Base-by-base conservation (phyloP, 371 early-diverging fungal species). In the Agmasoma carcini region DNA sequence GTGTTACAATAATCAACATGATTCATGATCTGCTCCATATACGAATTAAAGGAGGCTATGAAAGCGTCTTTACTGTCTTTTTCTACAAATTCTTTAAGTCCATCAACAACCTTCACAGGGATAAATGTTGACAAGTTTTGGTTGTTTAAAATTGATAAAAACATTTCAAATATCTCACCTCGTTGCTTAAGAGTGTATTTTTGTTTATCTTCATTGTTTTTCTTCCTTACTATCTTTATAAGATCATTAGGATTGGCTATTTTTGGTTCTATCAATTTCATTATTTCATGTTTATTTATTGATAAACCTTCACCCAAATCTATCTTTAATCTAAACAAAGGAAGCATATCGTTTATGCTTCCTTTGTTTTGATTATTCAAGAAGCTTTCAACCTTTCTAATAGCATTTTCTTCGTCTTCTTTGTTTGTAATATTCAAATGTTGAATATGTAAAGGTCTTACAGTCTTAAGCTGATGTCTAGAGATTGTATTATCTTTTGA, bases 201-300 rank as follows among this genome's bases (percentile, higher is more conserved):
- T 12, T 61, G 27, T 1, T 50, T 15, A 14, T 53, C 31, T 5
- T n/a, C 47, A 17, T 39, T 51, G 53, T 25, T 49, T 51, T 34
- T 51, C 40, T 59, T 69, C 59, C 84, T 78, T 54, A 80, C 80
- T 65, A 91, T 85, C 36, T 80, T 78, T 4, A 95, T 70, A 39
- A 88, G 81, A 50, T 95, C 93, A 31, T 81, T 80, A 0, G 90
- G 86, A 69, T 95, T 95, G n/a, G 93, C 93, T 0, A 90, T 86
- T 7, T 74, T 69, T 17, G 83, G 81, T 5, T 80, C 81, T 76
- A 86, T 88, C 36, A 76, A 69, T 49, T 82, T 79, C 0, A 88
- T 87, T 64, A 90, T 87, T 26, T 82, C 75, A 65, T 81, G 80
- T 2, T 84, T 81, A 63, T 88, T 88, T 67, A 88, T 80, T 23